A percentile compares a stretch with the other conserved stretches of the same genome.
phyloP scores from a whole-genome alignment of 495 filamentous ascomycete genomes.

The Parathielavia appendiculata region DNA sequence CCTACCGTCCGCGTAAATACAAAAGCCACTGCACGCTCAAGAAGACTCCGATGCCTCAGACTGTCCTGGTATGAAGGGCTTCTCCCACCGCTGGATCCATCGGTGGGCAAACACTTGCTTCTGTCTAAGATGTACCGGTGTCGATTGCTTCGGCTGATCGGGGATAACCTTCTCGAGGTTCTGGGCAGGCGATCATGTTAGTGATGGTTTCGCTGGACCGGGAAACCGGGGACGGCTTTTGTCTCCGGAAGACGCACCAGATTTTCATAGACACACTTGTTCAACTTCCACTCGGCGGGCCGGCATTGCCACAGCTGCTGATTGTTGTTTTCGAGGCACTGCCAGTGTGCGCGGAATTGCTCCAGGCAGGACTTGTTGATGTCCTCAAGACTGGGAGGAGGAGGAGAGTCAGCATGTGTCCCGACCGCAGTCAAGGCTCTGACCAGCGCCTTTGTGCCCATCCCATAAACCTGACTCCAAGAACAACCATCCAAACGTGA shows the following conservation, averaged over 20 bases:
- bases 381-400: conserved; percentile 67
- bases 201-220: background rate
- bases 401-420: background rate
- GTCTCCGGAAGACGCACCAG: conserved; percentile 55
- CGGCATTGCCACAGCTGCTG: conserved; percentile 93
- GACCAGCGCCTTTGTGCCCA: background rate
- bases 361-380: conserved; percentile 91
- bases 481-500: no score
- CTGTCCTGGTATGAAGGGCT: conserved; percentile 35
- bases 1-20: background rate
- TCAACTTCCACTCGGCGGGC: conserved; percentile 69
- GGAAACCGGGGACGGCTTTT: conserved; percentile 1
- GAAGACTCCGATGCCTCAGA: conserved; percentile 11
- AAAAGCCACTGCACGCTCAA: background rate
- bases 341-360: conserved; percentile 88
- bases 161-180: conserved; percentile 88
- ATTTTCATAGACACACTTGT: conserved; percentile 91
- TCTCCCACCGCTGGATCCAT: conserved; percentile 35
- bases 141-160: conserved; percentile 67
- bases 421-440: background rate
- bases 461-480: background rate
- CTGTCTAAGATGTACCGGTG: conserved; percentile 76
- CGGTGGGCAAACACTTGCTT: conserved; percentile 69
- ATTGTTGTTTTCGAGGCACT: conserved; percentile 95
- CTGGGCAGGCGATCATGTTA: conserved; percentile 39